Evolutionary conservation across 208 protist species (phyloP), one percentile per base, ranked within the genome.

Genomic region (Strigomonas culicis): DNA sequence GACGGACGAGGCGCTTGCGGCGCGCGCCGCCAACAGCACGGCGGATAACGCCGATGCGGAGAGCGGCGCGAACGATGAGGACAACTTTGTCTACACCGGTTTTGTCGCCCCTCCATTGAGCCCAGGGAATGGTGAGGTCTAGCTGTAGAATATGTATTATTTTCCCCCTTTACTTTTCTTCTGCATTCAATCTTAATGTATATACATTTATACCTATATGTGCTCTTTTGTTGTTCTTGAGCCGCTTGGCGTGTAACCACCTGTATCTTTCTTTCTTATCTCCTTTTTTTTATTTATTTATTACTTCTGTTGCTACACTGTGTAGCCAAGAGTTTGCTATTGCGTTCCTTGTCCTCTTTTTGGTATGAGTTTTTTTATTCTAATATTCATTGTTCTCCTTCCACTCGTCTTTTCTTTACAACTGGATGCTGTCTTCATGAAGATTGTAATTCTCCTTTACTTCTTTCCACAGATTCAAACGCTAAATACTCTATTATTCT

Each of bases 101-200:
- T 85, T 78, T 52, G 66, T 85, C 25, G 79, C 79, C 6, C 79
- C 82, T 4, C 75, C 79, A 31, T 21, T 70, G 52, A 52, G 7
- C 28, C 17, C 55, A 28, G 57, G n/a, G 21, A 25, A 22, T 34
- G 19, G 10, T 44, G 51, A 21, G 52, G 13, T 22, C 6, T 22
- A 10, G 6, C 11, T 28, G 19, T 25, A 22, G 7, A 24, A 7
- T 15, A 15, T 53, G 19, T 10, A 7, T 53, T 28, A 10, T 22
- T 53, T 53, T 41, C 10, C 13, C 36, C 11, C 32, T 41, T 44
- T 19, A 32, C 28, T 36, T 19, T 25, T 58, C 2, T 30, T 56
- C 19, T 52, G 17, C 51, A 44, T 58, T 58, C 44, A 30, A 11
- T 61, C 25, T 21, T 24, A 30, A 30, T 63, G 6, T 63, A 25